Conservation (phyloP, 495 filamentous ascomycete genomes). For the Penicillium manginii region DNA sequence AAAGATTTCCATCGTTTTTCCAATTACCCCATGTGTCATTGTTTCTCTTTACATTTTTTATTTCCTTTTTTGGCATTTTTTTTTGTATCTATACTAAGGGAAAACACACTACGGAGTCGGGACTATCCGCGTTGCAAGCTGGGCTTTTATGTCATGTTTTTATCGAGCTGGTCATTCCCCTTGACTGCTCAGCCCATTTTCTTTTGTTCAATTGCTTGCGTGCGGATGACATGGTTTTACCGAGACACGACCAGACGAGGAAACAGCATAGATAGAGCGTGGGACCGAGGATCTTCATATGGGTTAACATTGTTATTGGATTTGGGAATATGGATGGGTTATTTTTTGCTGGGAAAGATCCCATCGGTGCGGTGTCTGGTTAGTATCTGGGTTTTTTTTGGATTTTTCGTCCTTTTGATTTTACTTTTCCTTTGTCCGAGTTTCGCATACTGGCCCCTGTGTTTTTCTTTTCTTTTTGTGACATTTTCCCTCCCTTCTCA, state of each 20-base stretch:
- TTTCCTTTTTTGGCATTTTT: conserved; percentile 29
- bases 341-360: conserved; percentile 17
- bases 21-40: conserved; percentile 17
- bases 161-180: neutral
- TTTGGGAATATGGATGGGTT: conserved; percentile 25
- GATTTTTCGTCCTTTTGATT: conserved; percentile 12
- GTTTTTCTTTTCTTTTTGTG: conserved; percentile 11
- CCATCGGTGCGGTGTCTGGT: conserved; percentile 26
- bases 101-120: conserved; percentile 41
- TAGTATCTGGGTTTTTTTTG: conserved; percentile 21
- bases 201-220: conserved; percentile 28
- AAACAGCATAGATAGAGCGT: conserved; percentile 39
- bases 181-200: conserved; percentile 9
- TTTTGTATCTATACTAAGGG: conserved; percentile 35
- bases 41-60: conserved; percentile 8
- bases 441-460: conserved; percentile 18
- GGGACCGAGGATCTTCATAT: conserved; percentile 24
- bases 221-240: conserved; percentile 34
- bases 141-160: conserved; percentile 19
- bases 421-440: conserved; percentile 6
- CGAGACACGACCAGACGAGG: conserved; percentile 39
- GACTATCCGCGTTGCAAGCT: conserved; percentile 25
- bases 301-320: conserved; percentile 30
- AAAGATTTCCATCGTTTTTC: conserved; percentile 21
- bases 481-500: conserved; percentile 3